These are phyloP conservation scores for Wickerhamomyces sp. DNA, from an alignment of 1,139 yeast species.

Conservation along the genomic window DNA sequence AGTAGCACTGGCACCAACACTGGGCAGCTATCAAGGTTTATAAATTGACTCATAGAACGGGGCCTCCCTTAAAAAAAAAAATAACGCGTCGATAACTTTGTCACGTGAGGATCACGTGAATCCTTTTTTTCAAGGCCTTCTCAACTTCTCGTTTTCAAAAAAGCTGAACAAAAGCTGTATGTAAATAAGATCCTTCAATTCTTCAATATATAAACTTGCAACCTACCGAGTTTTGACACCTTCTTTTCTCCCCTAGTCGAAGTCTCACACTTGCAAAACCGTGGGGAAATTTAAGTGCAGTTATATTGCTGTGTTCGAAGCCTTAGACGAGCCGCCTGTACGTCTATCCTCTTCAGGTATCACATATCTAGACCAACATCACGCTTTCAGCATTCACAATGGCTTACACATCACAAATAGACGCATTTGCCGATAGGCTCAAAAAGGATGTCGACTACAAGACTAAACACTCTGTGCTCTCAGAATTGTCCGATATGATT, in stretches of 20 bases:
- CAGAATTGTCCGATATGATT: conserved; percentile 80
- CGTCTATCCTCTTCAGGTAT: not conserved
- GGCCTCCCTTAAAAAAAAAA: no score
- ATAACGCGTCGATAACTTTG: not conserved
- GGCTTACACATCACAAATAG: conserved; percentile 40
- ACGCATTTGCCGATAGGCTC: conserved; percentile 29
- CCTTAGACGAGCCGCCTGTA: not conserved
- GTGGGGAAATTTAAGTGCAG: not conserved
- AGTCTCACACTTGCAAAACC: no score
- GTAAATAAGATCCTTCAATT: no score
- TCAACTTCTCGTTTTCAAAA: not conserved
- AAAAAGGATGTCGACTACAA: conserved; percentile 41
- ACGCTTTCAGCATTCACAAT: conserved; percentile 19
- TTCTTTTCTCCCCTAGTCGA: no score
- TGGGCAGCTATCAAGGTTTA: no score
- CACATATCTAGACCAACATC: not conserved
- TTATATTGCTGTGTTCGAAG: not conserved
- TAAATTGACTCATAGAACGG: no score
- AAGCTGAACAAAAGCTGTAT: no score
- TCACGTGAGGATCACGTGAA: conserved; percentile 3
- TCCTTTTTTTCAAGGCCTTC: not conserved
- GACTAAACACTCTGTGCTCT: conserved; percentile 58
- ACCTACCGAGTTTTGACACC: no score
- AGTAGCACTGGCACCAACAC: no score
- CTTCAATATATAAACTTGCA: no score